These are phyloP conservation scores for Trichoderma simmonsii DNA, from an alignment of 2,329 filamentous ascomycete genomes.

Conservation along the genomic window DNA sequence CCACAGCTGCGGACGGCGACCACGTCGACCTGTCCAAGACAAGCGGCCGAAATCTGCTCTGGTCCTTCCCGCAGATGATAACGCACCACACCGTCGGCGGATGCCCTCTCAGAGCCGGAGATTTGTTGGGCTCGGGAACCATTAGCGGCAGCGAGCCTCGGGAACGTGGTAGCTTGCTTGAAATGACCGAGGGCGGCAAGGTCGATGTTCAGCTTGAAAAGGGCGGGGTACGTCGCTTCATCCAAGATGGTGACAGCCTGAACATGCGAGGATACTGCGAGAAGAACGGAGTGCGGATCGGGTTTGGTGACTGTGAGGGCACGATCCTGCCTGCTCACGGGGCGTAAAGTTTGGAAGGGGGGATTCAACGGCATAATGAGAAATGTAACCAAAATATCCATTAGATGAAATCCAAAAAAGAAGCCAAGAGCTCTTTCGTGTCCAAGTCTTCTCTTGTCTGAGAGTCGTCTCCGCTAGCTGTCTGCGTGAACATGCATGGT, in stretches of 20 bases:
- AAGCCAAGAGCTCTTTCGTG: not conserved
- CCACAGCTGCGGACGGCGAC: slow-evolving; percentile 31
- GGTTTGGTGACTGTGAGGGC: slow-evolving; percentile 60
- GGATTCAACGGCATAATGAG: not conserved
- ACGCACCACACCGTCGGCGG: slow-evolving; percentile 77
- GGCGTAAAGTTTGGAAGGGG: not conserved
- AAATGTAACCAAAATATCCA: not conserved
- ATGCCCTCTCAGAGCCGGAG: slow-evolving; percentile 70
- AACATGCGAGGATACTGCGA: slow-evolving; percentile 65
- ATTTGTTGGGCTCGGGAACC: slow-evolving; percentile 74
- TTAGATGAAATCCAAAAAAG: not conserved
- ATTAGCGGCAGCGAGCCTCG: slow-evolving; percentile 64
- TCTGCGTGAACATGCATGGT: not conserved
- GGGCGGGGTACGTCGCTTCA: slow-evolving; percentile 66
- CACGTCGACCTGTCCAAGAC: slow-evolving; percentile 35
- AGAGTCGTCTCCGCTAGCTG: not conserved
- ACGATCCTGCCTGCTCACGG: slow-evolving; percentile 19
- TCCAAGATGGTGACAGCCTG: slow-evolving; percentile 72
- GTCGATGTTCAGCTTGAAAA: slow-evolving; percentile 56
- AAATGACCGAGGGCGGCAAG: slow-evolving; percentile 70
- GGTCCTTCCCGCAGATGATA: slow-evolving; percentile 81
- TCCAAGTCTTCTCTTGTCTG: not conserved
- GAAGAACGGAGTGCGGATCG: slow-evolving; percentile 63
- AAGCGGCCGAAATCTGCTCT: slow-evolving; percentile 55
- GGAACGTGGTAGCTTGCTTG: slow-evolving; percentile 66